phyloP scores from a whole-genome alignment of 306 rosid genomes.

The Canavalia gladiata region DNA sequence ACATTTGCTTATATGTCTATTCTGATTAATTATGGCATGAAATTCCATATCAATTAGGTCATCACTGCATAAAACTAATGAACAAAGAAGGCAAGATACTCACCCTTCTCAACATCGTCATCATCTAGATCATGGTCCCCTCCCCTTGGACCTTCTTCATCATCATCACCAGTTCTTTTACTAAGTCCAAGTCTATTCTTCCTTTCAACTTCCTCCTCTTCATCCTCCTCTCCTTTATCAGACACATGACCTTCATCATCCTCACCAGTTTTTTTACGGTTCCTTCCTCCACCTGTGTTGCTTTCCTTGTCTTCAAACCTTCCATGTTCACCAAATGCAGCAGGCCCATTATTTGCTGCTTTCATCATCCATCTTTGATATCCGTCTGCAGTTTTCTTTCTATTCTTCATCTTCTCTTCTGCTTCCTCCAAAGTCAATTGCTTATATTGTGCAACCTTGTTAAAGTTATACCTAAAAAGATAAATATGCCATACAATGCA shows the following conservation, averaged over 20 bases:
- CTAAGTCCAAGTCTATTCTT: constrained; percentile 76
- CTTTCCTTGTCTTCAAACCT: constrained; percentile 76
- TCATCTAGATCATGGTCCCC: constrained; percentile 88
- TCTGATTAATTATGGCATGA: constrained; percentile 33
- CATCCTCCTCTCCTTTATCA: constrained; percentile 96
- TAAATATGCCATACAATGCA: constrained; percentile 37
- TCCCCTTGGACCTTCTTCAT: constrained; percentile 82
- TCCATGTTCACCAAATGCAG: constrained; percentile 87
- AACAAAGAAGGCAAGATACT: constrained; percentile 42
- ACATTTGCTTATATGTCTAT: constrained; percentile 13
- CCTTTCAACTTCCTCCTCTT: constrained; percentile 82
- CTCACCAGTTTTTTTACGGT: constrained; percentile 65
- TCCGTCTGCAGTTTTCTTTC: constrained; percentile 98
- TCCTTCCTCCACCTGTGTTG: constrained; percentile 66
- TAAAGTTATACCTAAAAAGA: constrained; percentile 86
- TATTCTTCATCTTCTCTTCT: constrained; percentile 94
- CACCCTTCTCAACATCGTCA: constrained; percentile 86
- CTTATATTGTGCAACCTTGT: constrained; percentile 94
- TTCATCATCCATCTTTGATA: constrained; percentile 99
- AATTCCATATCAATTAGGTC: constrained; percentile 8
- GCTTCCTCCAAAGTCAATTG: constrained; percentile 98
- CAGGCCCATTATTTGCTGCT: constrained; percentile 88
- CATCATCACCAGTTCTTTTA: constrained; percentile 77
- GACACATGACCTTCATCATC: constrained; percentile 85
- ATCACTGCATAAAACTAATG: constrained; percentile 30